A percentile compares a stretch with the other conserved stretches of the same genome.
Evolutionary conservation across 2,329 filamentous ascomycete species (phyloP).

Genomic region (Metarhizium humberi): DNA sequence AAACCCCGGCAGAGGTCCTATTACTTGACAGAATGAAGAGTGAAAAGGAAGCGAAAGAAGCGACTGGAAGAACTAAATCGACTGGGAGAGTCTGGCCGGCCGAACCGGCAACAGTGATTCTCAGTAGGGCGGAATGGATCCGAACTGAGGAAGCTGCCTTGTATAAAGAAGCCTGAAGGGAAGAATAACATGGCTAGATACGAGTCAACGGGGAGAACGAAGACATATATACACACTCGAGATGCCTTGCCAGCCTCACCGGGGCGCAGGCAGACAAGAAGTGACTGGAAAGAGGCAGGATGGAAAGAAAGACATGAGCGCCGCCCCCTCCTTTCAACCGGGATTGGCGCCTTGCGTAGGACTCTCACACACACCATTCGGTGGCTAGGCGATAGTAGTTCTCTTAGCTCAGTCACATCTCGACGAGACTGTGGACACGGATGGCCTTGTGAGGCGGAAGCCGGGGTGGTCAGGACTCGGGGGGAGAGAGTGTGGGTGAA

Average conservation of each 20-base stretch:
- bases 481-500: not conserved
- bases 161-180: not conserved
- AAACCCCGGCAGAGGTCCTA: no score
- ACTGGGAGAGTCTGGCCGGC: conserved; percentile 1
- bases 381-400: not conserved
- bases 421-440: not conserved
- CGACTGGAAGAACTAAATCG: conserved; percentile 1
- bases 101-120: conserved; percentile 2
- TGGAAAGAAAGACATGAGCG: not conserved
- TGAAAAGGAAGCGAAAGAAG: not conserved
- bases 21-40: not conserved
- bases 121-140: not conserved
- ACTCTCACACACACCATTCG: not conserved
- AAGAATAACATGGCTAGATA: not conserved
- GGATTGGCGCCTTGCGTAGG: not conserved
- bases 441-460: conserved; percentile 2
- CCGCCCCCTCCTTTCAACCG: not conserved
- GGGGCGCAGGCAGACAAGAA: not conserved
- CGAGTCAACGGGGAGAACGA: not conserved
- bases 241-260: not conserved
- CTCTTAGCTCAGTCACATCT: conserved; percentile 1
- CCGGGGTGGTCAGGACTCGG: not conserved
- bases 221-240: conserved; percentile 1
- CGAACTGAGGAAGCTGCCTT: conserved; percentile 2
- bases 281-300: no score